Evolutionary conservation across 805 yeast species (phyloP).

Genomic region (Candida caryicola): DNA sequence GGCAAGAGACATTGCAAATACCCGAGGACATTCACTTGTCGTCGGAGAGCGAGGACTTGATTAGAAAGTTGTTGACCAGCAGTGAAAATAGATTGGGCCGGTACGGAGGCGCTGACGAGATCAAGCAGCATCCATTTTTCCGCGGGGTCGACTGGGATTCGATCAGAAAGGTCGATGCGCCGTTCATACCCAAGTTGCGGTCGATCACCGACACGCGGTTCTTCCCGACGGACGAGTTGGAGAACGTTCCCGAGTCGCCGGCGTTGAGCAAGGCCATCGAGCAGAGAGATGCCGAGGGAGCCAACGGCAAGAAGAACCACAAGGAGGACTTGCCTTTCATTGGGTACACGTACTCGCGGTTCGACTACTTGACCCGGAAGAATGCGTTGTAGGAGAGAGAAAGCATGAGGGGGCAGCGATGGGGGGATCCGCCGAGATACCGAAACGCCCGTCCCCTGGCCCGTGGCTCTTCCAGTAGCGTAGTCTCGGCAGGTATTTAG

Average conservation of each 20-base stretch:
- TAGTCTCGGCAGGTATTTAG: too few relatives aligned
- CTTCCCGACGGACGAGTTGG: constrained; percentile 97
- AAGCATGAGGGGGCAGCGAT: too few relatives aligned
- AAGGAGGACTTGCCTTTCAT: constrained; percentile 94
- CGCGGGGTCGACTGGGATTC: constrained; percentile 95
- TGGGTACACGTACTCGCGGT: constrained; percentile 94
- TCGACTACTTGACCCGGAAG: constrained; percentile 84
- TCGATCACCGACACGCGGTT: constrained; percentile 94
- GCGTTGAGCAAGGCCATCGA: constrained; percentile 53
- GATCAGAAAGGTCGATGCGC: constrained; percentile 85
- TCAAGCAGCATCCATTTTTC: constrained; percentile 88
- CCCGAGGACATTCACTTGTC: constrained; percentile 91
- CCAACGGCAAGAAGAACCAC: constrained; percentile 43
- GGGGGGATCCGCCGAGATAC: too few relatives aligned
- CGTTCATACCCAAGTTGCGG: constrained; percentile 87
- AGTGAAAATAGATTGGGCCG: constrained; percentile 82
- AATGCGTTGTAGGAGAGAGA: constrained; percentile 50
- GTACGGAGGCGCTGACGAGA: constrained; percentile 87
- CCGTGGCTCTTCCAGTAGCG: too few relatives aligned
- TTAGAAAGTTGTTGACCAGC: constrained; percentile 69
- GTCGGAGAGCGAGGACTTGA: constrained; percentile 85
- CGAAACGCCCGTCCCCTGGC: too few relatives aligned
- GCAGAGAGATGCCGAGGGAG: constrained; percentile 55
- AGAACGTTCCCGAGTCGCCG: constrained; percentile 90
- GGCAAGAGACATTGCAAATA: constrained; percentile 83